Conservation (phyloP, 805 yeast species). For the Jamesozyma piceae region DNA sequence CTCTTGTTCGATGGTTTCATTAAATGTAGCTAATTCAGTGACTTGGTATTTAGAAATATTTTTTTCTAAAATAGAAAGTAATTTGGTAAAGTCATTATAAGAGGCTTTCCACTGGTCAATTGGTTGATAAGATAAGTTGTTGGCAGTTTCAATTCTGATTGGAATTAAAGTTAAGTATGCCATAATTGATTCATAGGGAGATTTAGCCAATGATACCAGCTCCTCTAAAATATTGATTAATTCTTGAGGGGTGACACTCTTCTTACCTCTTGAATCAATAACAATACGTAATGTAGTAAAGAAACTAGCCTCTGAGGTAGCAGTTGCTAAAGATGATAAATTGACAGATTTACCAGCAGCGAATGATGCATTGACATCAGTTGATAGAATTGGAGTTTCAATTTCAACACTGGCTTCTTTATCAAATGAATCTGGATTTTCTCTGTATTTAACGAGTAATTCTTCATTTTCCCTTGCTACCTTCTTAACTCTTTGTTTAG, state of each 20-base stretch:
- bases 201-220: conserved; percentile 40
- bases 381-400: conserved; percentile 11
- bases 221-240: conserved; percentile 66
- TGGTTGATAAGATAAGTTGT: conserved; percentile 65
- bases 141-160: conserved; percentile 72
- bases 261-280: conserved; percentile 89
- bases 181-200: conserved; percentile 68
- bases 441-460: conserved; percentile 50
- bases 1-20: conserved; percentile 72
- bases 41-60: conserved; percentile 53
- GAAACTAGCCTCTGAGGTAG: conserved; percentile 39
- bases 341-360: conserved; percentile 24
- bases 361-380: conserved; percentile 24
- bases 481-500: conserved; percentile 82
- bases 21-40: conserved; percentile 58
- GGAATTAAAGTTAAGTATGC: conserved; percentile 77
- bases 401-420: conserved; percentile 35
- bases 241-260: conserved; percentile 75
- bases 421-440: conserved; percentile 68
- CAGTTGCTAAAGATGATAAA: conserved; percentile 25
- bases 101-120: conserved; percentile 70
- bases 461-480: conserved; percentile 58
- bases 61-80: conserved; percentile 62
- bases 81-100: conserved; percentile 48
- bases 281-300: conserved; percentile 67